These are phyloP conservation scores for Sporothrix schenckii DNA, from an alignment of 2,329 filamentous ascomycete species.

Conservation along the genomic window DNA sequence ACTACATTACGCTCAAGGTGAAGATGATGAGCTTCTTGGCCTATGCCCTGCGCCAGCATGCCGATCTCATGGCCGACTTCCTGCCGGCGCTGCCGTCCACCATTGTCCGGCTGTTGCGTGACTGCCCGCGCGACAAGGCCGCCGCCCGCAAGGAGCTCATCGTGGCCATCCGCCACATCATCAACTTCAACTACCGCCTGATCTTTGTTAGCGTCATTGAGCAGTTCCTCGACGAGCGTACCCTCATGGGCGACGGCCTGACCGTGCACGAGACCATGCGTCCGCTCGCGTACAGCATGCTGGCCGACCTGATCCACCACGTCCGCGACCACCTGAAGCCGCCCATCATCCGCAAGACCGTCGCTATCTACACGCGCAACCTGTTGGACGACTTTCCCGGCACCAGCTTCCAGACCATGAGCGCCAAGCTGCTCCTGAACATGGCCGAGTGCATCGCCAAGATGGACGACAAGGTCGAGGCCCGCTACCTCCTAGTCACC, in stretches of 20 bases:
- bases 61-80: slow-evolving; percentile 85
- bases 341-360: slow-evolving; percentile 91
- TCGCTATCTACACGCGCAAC: slow-evolving; percentile 96
- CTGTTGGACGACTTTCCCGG: slow-evolving; percentile 94
- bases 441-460: slow-evolving; percentile 98
- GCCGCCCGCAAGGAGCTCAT: slow-evolving; percentile 91
- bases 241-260: slow-evolving; percentile 89
- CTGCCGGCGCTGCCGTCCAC: slow-evolving; percentile 82
- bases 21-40: slow-evolving; percentile 99
- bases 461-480: slow-evolving; percentile 88
- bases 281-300: slow-evolving; percentile 95
- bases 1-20: slow-evolving; percentile 96
- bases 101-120: slow-evolving; percentile 85
- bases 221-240: slow-evolving; percentile 89
- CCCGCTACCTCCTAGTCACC: slow-evolving; percentile 93
- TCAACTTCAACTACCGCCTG: slow-evolving; percentile 97
- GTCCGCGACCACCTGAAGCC: slow-evolving; percentile 85
- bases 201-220: slow-evolving; percentile 96
- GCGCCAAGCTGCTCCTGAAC: slow-evolving; percentile 91
- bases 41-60: slow-evolving; percentile 85
- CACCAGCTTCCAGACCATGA: slow-evolving; percentile 99
- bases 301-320: slow-evolving; percentile 96
- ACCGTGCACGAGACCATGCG: slow-evolving; percentile 97
- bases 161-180: slow-evolving; percentile 95
- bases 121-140: slow-evolving; percentile 93